phyloP scores from a whole-genome alignment of 2,329 filamentous ascomycete genomes.

The Neopestalotiopsis rosae region DNA sequence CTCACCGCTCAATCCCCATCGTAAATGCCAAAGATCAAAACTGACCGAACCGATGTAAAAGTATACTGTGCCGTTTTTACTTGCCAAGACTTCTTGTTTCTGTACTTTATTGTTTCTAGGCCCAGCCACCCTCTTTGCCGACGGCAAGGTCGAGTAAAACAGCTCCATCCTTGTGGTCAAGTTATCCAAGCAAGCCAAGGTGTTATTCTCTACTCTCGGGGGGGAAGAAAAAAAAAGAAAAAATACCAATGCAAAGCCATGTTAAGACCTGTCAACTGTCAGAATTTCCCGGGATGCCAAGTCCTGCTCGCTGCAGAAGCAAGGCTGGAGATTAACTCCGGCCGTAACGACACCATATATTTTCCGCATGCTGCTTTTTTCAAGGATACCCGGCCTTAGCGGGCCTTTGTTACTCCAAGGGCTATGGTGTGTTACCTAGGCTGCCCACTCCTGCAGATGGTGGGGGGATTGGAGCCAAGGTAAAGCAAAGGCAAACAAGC shows the following conservation, averaged over 20 bases:
- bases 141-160: neutral
- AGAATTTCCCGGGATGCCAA: neutral
- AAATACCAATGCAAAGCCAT: neutral
- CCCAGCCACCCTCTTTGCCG: neutral
- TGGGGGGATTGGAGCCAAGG: no score
- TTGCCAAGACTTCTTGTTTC: neutral
- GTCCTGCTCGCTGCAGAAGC: neutral
- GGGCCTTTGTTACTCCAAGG: no score
- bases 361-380: neutral
- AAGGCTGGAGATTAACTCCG: neutral
- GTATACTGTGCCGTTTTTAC: neutral
- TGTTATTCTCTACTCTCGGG: neutral
- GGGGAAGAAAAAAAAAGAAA: neutral
- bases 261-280: neutral
- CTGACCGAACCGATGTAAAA: neutral
- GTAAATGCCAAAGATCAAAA: no score
- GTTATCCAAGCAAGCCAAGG: neutral
- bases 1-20: no score
- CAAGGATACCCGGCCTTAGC: no score
- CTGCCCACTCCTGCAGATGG: no score
- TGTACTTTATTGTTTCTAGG: neutral
- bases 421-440: no score
- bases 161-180: neutral
- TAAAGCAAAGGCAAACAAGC: no score
- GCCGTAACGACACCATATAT: neutral